Percentiles rank a stretch among this genome's conserved stretches.
These are phyloP conservation scores for Trapa incisa DNA, from an alignment of 345 rosid genomes.

Conservation along the genomic window DNA sequence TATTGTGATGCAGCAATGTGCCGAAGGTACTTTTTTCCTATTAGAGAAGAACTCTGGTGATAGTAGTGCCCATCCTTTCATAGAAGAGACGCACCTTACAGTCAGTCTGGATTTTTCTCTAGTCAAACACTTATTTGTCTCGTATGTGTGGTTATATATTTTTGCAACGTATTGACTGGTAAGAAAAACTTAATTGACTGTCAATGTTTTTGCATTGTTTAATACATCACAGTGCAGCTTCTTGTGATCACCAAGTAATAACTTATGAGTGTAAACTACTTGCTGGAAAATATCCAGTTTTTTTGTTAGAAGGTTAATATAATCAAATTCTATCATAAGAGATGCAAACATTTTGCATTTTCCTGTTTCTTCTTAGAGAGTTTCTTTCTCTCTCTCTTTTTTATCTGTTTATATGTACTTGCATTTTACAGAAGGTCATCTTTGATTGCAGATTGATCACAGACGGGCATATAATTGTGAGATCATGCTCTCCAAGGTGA, in stretches of 20 bases:
- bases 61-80: neutral
- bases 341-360: neutral
- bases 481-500: conserved; percentile 98
- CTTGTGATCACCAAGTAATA: neutral
- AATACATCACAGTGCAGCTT: neutral
- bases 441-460: conserved; percentile 62
- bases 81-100: neutral
- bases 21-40: neutral
- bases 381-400: neutral
- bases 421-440: neutral
- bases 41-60: neutral
- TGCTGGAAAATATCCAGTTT: neutral
- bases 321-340: neutral
- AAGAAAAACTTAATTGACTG: too few relatives aligned
- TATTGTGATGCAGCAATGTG: neutral
- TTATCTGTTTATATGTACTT: neutral
- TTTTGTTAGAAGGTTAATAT: neutral
- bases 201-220: neutral
- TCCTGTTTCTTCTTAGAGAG: neutral
- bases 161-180: too few relatives aligned
- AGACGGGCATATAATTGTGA: conserved; percentile 94
- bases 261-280: neutral
- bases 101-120: neutral
- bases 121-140: neutral
- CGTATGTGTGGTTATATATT: too few relatives aligned